Percentiles rank a stretch among this genome's conserved stretches.
phyloP scores from a whole-genome alignment of 225 moss, liverwort and hornwort genomes.

The Climacium dendroides region DNA sequence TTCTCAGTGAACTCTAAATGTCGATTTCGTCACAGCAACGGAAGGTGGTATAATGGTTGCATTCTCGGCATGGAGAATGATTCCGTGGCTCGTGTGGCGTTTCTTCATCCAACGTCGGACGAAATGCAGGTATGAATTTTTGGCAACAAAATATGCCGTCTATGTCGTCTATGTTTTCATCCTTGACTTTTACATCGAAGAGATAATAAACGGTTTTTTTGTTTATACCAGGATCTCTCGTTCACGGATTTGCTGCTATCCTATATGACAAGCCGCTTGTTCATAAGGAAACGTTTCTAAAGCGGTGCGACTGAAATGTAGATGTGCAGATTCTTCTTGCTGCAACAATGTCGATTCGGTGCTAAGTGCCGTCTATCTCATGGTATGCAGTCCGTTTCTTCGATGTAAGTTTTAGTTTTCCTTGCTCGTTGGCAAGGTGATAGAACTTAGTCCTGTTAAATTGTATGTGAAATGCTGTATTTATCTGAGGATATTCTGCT shows the following conservation, averaged over 20 bases:
- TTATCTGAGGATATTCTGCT: not conserved
- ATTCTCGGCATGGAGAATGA: conserved; percentile 34
- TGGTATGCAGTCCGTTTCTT: conserved; percentile 40
- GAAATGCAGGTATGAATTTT: conserved; percentile 61
- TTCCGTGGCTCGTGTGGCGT: conserved; percentile 53
- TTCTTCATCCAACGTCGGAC: conserved; percentile 67
- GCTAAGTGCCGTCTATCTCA: conserved; percentile 90
- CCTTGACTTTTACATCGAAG: not conserved
- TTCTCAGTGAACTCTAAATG: conserved; percentile 58
- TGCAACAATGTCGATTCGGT: conserved; percentile 99
- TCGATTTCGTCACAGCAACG: conserved; percentile 81
- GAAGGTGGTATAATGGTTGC: conserved; percentile 84
- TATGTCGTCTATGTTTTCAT: not conserved
- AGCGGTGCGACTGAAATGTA: conserved; percentile 54
- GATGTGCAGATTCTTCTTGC: conserved; percentile 99
- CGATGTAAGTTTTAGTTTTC: not conserved
- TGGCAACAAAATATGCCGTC: not conserved
- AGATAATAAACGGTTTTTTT: not conserved
- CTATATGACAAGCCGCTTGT: not conserved
- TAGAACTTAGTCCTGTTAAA: not conserved
- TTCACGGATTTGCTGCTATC: not conserved
- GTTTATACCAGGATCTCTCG: not conserved
- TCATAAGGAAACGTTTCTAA: conserved; percentile 2
- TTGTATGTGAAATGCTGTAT: not conserved
- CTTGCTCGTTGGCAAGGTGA: not conserved